Evolutionary conservation across 805 yeast species (phyloP).

Genomic region (Blastobotrys mokoenaii): DNA sequence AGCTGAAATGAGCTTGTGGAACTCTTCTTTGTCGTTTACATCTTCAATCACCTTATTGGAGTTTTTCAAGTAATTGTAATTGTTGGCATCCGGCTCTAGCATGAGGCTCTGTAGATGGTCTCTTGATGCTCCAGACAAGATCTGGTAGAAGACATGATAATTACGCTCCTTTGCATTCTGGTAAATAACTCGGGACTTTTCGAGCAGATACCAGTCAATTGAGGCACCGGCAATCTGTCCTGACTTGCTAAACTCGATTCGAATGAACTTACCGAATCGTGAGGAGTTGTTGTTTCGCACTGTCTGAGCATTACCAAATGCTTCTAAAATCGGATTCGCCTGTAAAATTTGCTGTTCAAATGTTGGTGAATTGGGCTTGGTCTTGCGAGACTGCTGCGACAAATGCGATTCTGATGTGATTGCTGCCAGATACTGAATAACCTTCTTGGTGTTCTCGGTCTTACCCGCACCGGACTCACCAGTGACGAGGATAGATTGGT

Average conservation of each 20-base stretch:
- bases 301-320: constrained; percentile 96
- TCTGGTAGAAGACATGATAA: constrained; percentile 88
- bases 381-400: constrained; percentile 15
- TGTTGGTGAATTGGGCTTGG: constrained; percentile 26
- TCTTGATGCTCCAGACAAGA: constrained; percentile 55
- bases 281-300: constrained; percentile 90
- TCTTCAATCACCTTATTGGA: constrained; percentile 55
- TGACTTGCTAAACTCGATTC: constrained; percentile 59
- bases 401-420: constrained; percentile 40
- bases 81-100: constrained; percentile 39
- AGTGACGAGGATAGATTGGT: constrained; percentile 91
- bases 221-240: constrained; percentile 80
- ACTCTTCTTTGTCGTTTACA: constrained; percentile 69
- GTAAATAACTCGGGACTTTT: constrained; percentile 81
- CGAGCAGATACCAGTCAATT: constrained; percentile 89
- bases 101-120: constrained; percentile 28
- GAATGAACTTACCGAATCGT: constrained; percentile 92
- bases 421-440: constrained; percentile 82
- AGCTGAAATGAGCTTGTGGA: constrained; percentile 52
- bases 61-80: constrained; percentile 50
- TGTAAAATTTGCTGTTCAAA: constrained; percentile 82
- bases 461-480: constrained; percentile 99
- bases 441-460: constrained; percentile 93
- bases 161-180: constrained; percentile 77
- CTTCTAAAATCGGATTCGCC: constrained; percentile 91